Percentiles rank a stretch among this genome's conserved stretches.
phyloP scores from a whole-genome alignment of 768 basidiomycete genomes.

The Dentipellis fragilis region DNA sequence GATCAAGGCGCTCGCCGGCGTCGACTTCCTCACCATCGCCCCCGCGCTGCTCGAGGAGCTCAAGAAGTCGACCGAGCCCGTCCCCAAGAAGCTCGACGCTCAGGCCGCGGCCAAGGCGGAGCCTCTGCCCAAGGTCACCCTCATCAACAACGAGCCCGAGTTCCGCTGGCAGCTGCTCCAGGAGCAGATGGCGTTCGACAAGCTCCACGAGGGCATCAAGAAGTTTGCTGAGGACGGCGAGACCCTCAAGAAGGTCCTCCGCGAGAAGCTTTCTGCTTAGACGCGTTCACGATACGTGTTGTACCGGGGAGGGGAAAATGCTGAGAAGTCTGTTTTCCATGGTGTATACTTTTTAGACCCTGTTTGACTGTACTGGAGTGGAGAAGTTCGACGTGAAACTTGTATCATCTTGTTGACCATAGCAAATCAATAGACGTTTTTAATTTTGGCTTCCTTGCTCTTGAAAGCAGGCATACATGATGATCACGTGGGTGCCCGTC shows the following conservation, averaged over 20 bases:
- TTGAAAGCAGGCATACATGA: no score
- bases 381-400: no score
- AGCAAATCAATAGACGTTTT: no score
- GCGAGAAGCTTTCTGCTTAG: slow-evolving; percentile 49
- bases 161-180: slow-evolving; percentile 93
- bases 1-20: slow-evolving; percentile 90
- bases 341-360: background rate
- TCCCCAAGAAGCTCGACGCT: slow-evolving; percentile 80
- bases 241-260: slow-evolving; percentile 76
- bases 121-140: slow-evolving; percentile 71
- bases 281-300: background rate
- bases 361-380: background rate
- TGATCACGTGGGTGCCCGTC: no score
- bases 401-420: no score
- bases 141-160: slow-evolving; percentile 86
- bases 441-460: no score
- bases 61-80: slow-evolving; percentile 62
- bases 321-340: background rate
- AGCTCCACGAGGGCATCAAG: slow-evolving; percentile 96
- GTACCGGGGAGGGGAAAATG: background rate
- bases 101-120: slow-evolving; percentile 46
- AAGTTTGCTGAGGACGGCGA: slow-evolving; percentile 96
- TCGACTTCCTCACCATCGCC: slow-evolving; percentile 95
- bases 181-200: slow-evolving; percentile 97
- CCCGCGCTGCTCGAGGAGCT: slow-evolving; percentile 89